phyloP scores from a whole-genome alignment of 108 stramenopile genomes.

The Epithemia pelagica region DNA sequence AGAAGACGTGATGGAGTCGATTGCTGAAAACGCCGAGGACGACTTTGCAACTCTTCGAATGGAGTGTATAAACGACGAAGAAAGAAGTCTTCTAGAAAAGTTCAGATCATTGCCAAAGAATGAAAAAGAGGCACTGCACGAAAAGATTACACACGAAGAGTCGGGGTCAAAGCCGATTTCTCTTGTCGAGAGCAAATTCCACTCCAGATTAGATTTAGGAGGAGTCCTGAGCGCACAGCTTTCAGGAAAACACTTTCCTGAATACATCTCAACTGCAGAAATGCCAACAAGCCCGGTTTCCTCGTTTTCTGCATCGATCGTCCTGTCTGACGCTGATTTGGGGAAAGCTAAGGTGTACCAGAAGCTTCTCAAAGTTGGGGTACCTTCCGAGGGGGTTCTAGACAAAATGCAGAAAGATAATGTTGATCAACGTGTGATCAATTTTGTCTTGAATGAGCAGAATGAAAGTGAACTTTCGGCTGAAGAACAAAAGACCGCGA shows the following conservation, averaged over 20 bases:
- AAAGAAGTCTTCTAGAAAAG: slow-evolving; percentile 30
- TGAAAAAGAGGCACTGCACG: neutral
- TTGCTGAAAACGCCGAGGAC: slow-evolving; percentile 1
- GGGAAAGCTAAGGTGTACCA: slow-evolving; percentile 19
- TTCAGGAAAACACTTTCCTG: slow-evolving; percentile 14
- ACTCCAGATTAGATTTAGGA: neutral
- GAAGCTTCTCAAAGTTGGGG: slow-evolving; percentile 44
- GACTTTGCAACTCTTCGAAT: slow-evolving; percentile 9
- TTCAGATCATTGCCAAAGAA: slow-evolving; percentile 13
- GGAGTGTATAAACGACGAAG: slow-evolving; percentile 35
- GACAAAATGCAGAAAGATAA: slow-evolving; percentile 74
- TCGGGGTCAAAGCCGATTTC: no score
- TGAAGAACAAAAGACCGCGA: slow-evolving; percentile 12
- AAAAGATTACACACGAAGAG: slow-evolving; percentile 7
- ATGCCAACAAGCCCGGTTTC: slow-evolving; percentile 26
- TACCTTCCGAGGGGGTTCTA: slow-evolving; percentile 64
- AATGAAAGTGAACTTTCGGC: slow-evolving; percentile 14
- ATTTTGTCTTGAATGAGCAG: slow-evolving; percentile 44
- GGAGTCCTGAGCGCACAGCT: neutral
- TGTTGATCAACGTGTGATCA: slow-evolving; percentile 51
- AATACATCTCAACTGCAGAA: slow-evolving; percentile 13
- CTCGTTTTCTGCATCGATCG: slow-evolving; percentile 18
- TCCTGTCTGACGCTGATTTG: slow-evolving; percentile 9
- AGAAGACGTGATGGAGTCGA: slow-evolving; percentile 1
- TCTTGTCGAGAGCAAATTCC: no score